Evolutionary conservation across 306 rosid genomes (phyloP).

Genomic region (Sicyos baderoa): DNA sequence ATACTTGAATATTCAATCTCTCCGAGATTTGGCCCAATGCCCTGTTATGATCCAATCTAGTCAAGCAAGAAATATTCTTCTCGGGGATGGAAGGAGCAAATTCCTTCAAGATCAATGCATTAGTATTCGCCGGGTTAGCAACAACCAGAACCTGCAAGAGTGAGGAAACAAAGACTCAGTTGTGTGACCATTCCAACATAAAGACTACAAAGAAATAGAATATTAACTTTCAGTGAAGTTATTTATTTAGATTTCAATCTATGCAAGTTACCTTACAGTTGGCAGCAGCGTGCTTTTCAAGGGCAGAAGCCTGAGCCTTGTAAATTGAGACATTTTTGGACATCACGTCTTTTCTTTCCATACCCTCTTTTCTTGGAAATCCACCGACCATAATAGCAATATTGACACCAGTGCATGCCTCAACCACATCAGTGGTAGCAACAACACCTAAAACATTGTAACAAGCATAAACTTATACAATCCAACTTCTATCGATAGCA

Average conservation of each 20-base stretch:
- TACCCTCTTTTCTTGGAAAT: conserved; percentile 96
- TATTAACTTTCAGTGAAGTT: neutral
- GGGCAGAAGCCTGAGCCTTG: conserved; percentile 94
- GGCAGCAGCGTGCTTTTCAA: conserved; percentile 84
- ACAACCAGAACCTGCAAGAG: conserved; percentile 84
- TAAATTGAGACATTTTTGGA: conserved; percentile 89
- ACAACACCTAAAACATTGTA: conserved; percentile 64
- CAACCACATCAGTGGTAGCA: conserved; percentile 95
- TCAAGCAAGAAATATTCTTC: conserved; percentile 42
- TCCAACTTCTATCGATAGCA: too few relatives aligned
- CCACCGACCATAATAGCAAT: conserved; percentile 98
- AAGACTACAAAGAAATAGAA: neutral
- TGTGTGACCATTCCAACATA: neutral
- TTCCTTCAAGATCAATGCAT: conserved; percentile 95
- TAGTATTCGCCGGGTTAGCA: conserved; percentile 98
- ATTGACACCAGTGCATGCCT: conserved; percentile 88
- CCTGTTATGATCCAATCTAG: conserved; percentile 94
- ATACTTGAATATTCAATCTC: conserved; percentile 69
- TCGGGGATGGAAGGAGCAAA: conserved; percentile 68
- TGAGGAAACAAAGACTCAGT: neutral
- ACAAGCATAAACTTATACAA: neutral
- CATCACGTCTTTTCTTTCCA: conserved; percentile 99
- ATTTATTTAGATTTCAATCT: too few relatives aligned
- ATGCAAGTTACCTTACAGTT: conserved; percentile 67
- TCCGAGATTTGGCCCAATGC: conserved; percentile 97